Percentiles rank a stretch among this genome's conserved stretches.
phyloP scores from a whole-genome alignment of 257 asterid genomes.

The Striga asiatica region DNA sequence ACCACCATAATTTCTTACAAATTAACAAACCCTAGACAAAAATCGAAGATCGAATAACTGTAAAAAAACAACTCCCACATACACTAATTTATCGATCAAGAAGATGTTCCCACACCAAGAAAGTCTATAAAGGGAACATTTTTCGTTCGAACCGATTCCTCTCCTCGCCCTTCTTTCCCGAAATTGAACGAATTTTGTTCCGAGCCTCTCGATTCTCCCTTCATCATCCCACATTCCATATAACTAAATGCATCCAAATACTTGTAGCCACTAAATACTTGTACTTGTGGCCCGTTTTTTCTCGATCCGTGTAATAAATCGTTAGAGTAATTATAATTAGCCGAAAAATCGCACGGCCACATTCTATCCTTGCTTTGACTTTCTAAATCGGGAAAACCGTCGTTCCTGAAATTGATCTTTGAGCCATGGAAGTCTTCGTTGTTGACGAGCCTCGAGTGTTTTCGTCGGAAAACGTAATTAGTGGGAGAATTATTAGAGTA shows the following conservation, averaged over 20 bases:
- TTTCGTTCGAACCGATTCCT: conserved; percentile 31
- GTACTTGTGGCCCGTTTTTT: neutral
- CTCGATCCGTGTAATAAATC: neutral
- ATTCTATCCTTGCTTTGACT: conserved; percentile 29
- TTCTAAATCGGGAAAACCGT: conserved; percentile 23
- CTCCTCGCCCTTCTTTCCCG: conserved; percentile 22
- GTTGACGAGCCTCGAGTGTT: conserved; percentile 15
- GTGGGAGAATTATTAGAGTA: conserved; percentile 15
- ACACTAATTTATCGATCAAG: conserved; percentile 19
- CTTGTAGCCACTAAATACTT: conserved; percentile 21
- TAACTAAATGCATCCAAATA: conserved; percentile 23
- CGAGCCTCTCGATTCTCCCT: neutral
- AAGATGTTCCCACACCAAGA: conserved; percentile 86
- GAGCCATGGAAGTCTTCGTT: conserved; percentile 27
- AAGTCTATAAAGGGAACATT: conserved; percentile 81
- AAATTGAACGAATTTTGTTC: conserved; percentile 10
- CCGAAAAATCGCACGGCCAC: neutral
- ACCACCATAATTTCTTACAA: neutral
- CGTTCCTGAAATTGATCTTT: conserved; percentile 37
- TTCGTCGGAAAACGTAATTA: conserved; percentile 27
- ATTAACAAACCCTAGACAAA: neutral
- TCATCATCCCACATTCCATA: conserved; percentile 7
- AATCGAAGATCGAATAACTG: neutral
- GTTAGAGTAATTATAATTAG: neutral
- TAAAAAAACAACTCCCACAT: neutral